Base-by-base conservation (phyloP, 1,284 basidiomycete species). In the Gomphus sp. region DNA sequence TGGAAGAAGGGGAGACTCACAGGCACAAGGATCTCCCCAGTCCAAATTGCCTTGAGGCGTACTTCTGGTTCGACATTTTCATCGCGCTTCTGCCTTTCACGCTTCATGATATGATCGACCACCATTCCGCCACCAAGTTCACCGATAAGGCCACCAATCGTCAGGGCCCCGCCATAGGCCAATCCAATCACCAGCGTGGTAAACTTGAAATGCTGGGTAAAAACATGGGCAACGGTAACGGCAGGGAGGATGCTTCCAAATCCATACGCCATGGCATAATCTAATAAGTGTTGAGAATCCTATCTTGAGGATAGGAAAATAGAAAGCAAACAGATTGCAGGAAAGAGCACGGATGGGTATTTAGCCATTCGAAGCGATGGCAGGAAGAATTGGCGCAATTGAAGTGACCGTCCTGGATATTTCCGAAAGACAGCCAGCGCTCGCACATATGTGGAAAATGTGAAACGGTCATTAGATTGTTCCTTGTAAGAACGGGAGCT, bases 201-300 rank as follows among this genome's bases (percentile, higher is more conserved):
- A 36, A 57, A 57, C 22, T 57, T 9, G 44, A 50, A 57, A 57
- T 57, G 45, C 28, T 51, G 28, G 7, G 56, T 16, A n/a, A 57
- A 57, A 12, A 57, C 28, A 57, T 57, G 45, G 12, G 56, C 25
- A 36, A 57, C 56, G 3, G 56, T 57, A 6, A 57, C 56, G 36
- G 56, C 56, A 48, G 56, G 56, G 51, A 57, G 56, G n/a, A 57
- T 57, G 28, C 56, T 57, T 22, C 56, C 56, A 37, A 57, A 57
- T 5, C 56, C 56, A 25, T 57, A 57, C n/a, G 56, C 56, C 56
- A 57, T 57, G 22, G 22, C 45, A 39, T 57, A 57, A 37, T 57
- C 56, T 31, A 31, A 31, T 57, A 18, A n/a, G 16, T 5, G 25
- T 36, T 37, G 31, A 52, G 47, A 3, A 28, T 34, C 47, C 16